Percentiles rank a stretch among this genome's conserved stretches.
These are phyloP conservation scores for Populus nigra DNA, from an alignment of 345 rosid species.

Conservation along the genomic window DNA sequence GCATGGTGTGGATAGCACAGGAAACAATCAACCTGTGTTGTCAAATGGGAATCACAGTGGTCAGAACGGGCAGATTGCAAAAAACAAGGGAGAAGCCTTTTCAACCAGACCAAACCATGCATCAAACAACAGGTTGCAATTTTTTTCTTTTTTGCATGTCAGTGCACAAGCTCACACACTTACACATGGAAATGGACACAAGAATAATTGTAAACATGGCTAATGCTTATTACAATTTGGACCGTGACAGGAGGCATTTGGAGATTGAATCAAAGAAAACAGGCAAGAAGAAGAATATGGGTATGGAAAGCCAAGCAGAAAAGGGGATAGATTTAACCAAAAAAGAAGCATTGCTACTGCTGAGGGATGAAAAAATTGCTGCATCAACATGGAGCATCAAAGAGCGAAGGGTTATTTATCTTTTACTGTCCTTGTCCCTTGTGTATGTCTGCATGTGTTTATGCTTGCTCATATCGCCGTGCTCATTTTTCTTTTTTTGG, in stretches of 20 bases:
- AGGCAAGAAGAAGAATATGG: constrained; percentile 43
- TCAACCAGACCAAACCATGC: constrained; percentile 36
- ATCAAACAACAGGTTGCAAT: constrained; percentile 44
- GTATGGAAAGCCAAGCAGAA: constrained; percentile 27
- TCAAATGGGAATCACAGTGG: constrained; percentile 35
- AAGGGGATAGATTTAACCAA: constrained; percentile 18
- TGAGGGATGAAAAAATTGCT: constrained; percentile 50
- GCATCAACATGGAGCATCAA: constrained; percentile 47
- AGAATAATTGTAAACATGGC: not conserved
- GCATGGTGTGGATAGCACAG: constrained; percentile 28
- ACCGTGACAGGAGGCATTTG: constrained; percentile 34
- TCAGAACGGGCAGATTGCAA: constrained; percentile 41
- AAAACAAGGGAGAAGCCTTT: constrained; percentile 29
- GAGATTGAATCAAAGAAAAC: constrained; percentile 42
- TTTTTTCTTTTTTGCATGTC: not conserved
- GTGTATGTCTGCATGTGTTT: constrained; percentile 9
- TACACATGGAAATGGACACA: not conserved
- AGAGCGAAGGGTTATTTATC: constrained; percentile 66
- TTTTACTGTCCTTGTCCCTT: constrained; percentile 14
- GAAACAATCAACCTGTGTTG: constrained; percentile 20
- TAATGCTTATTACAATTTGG: constrained; percentile 6
- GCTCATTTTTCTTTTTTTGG: constrained; percentile 13
- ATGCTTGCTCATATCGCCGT: not conserved
- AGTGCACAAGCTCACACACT: not conserved
- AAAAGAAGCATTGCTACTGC: constrained; percentile 24